Base-by-base conservation (phyloP, 2,329 filamentous ascomycete species). In the Bipolaris victoriae region DNA sequence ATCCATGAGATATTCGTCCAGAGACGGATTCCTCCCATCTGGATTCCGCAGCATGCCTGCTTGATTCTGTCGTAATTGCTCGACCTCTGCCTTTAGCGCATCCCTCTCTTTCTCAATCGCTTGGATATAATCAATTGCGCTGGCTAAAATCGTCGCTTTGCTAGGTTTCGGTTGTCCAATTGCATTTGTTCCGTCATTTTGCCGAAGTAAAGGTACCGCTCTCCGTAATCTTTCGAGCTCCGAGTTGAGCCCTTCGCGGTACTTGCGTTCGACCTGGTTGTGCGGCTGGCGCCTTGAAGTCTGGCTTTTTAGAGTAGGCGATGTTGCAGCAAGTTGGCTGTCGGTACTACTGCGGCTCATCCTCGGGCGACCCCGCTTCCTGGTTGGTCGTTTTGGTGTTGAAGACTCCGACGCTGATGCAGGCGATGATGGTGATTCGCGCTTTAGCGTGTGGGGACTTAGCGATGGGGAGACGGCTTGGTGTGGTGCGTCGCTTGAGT, bases 241-340 rank as follows among this genome's bases (percentile, higher is more conserved):
- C 1, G 66, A 64, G 36, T 74, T 74, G 22, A 74, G 63, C 15
- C 71, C 71, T 46, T 68, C 66, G 40, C 66, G 66, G 45, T 68
- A 68, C 48, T 68, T 68, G 51, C 66, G 64, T 35, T 68, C 72
- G 43, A 75, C 71, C 52, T 76, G 72, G 49, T 76, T 76, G 63
- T 76, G 73, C 11, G 74, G 74, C n/a, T 68, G 62, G 20, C 68
- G 70, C 37, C 49, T 60, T 16, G 65, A 59, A 53, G 63, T 61
- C 26, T 58, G 62, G 45, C 54, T 57, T 45, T 70, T 68, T 11
- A 26, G 31, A 16, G 50, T 39, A 7, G 55, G 49, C 46, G 55
- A 57, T 20, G 55, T 48, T 15, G 56, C 45, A 18, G 57, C 40
- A n/a, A 64, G 57, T 39, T 58, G 57, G 16, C 50, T 54, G 22